Base-by-base conservation (phyloP, 1,284 basidiomycete species). In the Ceratobasidium sp. region DNA sequence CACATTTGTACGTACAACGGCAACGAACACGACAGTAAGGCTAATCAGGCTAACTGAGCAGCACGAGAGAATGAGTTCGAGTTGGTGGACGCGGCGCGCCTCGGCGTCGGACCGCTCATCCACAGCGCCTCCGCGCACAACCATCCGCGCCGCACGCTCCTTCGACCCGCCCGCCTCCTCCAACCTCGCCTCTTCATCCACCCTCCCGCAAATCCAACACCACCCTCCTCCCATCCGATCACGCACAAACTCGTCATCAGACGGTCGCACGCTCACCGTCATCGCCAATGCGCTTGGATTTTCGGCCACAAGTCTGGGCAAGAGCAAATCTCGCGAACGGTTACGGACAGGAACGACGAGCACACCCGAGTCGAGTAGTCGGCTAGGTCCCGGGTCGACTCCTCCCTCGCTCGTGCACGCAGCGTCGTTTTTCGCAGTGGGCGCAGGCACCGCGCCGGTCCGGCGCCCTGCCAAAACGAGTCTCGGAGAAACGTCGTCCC, bases 61-160 rank as follows among this genome's bases (percentile, higher is more conserved):
- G 35, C 23, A 59, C 35, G 57, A 63, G 43, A 28, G n/a, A 26
- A 66, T 66, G 62, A 11, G 11, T 23, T 50, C 49, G 62, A 66
- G 46, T 23, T 50, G 62, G 62, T 66, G 62, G 62, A 21, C 49
- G 14, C 62, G 62, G 11, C 46, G 62, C 5, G 44, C 62, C 2
- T 49, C 44, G 26, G 62, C 62, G 32, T 49, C 62, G 18, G 62
- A 66, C 30, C 35, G 35, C 35, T 38, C 35, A 11, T 38, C 35
- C 35, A 66, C 62, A 16, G 46, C 62, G 44, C 43, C 43, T 14
- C 59, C 59, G 23, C 47, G 57, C 35, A 43, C 32, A 2, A n/a
- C 57, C 6, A 59, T 59, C 57, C 57, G 57, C 38, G 13, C 32
- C 35, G 57, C 57, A 21, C 57, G 57, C 35, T 59, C 57, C n/a